Percentiles rank a stretch among this genome's conserved stretches.
phyloP scores from a whole-genome alignment of 2,329 filamentous ascomycete species.

The Arthrobotrys conoides region DNA sequence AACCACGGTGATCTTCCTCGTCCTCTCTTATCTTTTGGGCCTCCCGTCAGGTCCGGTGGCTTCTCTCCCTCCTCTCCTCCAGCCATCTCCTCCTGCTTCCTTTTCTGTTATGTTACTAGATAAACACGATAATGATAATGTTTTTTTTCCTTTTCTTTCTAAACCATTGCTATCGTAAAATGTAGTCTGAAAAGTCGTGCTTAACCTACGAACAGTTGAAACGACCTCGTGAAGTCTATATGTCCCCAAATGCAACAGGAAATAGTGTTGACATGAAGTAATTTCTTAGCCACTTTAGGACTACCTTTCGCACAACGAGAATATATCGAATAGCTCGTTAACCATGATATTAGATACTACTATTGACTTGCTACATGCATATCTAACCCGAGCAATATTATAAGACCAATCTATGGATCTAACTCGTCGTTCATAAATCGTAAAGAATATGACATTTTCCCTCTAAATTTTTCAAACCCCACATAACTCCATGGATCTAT shows the following conservation, averaged over 20 bases:
- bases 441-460: neutral
- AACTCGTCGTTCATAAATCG: conserved; percentile 11
- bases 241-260: neutral
- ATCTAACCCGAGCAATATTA: neutral
- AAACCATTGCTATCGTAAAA: neutral
- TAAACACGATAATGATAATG: neutral
- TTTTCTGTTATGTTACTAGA: neutral
- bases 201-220: neutral
- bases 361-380: neutral
- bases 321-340: conserved; percentile 9
- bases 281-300: neutral
- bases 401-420: neutral
- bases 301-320: neutral
- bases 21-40: neutral
- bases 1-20: neutral
- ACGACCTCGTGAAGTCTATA: neutral
- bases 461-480: neutral
- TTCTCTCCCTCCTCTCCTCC: neutral
- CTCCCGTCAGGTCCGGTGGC: neutral
- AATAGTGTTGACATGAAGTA: neutral
- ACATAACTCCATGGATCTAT: neutral
- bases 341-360: conserved; percentile 12
- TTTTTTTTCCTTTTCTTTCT: neutral
- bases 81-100: neutral
- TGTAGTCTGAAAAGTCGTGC: neutral